Base-by-base conservation (phyloP, 768 basidiomycete genomes). In the Tulasnella sp. region DNA sequence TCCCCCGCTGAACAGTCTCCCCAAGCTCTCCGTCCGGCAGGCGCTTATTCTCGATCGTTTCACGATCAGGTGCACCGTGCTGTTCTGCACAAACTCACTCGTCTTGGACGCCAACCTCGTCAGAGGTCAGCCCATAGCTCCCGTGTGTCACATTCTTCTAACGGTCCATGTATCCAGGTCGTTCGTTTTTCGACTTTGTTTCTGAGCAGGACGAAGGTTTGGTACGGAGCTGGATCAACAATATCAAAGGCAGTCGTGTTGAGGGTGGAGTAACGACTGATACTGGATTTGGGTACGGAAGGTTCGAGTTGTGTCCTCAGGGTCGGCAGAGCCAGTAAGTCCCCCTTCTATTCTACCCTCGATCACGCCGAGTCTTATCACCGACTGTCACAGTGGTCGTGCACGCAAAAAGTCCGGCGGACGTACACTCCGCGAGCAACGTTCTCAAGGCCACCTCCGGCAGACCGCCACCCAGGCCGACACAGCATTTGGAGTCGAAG, bases 21-120 rank as follows among this genome's bases (percentile, higher is more conserved):
- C 84, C 6, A 76, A 75, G 62, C 82, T 85, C 63, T 85, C 84
- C 15, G 73, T 78, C 54, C 77, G 86, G 39, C 84, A 84, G 1
- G 83, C 84, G n/a, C 75, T 90, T 55, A 86, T 90, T 63, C 77
- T 90, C 25, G 77, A 90, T 66, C 78, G 86, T 42, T 90, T 89
- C 70, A 78, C 80, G 6, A 67, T 75, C 58, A 72, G 75, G 59
- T 84, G 82, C 66, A 75, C 76, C 0, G 75, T 89, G 36, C 66
- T 80, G 45, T 85, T 86, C 64, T 83, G 82, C 67, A 80, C 84
- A 19, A 88, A 89, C 62, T 80, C 85, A 63, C 74, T 80, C 57
- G 70, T 89, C 29, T 65, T 89, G 34, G 70, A 75, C 23, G 29
- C 39, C 19, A 21, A 39, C 14, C 2, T 35, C 15, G 39, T 42